These are phyloP conservation scores for Polychytrium aggregatum DNA, from an alignment of 192 early-diverging fungal species.

Conservation along the genomic window DNA sequence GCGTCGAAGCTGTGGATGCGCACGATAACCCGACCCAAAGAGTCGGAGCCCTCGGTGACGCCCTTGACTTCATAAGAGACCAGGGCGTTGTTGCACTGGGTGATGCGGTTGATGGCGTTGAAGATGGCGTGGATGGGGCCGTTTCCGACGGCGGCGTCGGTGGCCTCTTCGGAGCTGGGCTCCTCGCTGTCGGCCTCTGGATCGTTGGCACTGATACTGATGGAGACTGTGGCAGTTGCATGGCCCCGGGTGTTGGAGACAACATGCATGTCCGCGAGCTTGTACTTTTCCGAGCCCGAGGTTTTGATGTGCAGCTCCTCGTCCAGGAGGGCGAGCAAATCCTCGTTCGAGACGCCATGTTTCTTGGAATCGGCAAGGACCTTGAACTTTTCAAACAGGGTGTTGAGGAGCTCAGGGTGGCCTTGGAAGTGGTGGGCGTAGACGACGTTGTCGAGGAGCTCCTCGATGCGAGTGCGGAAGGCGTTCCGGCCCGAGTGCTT, in stretches of 20 bases:
- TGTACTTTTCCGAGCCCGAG: conserved; percentile 40
- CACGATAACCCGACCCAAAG: conserved; percentile 75
- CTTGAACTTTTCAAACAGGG: conserved; percentile 83
- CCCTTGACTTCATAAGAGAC: conserved; percentile 79
- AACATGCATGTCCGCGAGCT: conserved; percentile 64
- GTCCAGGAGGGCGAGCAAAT: conserved; percentile 75
- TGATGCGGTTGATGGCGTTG: conserved; percentile 77
- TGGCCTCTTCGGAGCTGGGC: conserved; percentile 3
- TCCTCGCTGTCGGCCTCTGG: conserved; percentile 7
- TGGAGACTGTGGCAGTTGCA: conserved; percentile 69
- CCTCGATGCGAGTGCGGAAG: conserved; percentile 66
- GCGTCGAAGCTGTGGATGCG: conserved; percentile 40
- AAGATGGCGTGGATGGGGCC: conserved; percentile 88
- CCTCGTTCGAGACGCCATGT: conserved; percentile 70
- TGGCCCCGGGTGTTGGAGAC: conserved; percentile 62
- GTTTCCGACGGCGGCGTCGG: conserved; percentile 72
- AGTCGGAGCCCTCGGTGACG: conserved; percentile 77
- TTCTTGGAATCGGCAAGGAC: conserved; percentile 82
- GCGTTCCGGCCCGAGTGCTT: conserved; percentile 96
- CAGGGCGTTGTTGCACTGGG: conserved; percentile 59
- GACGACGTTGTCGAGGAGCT: conserved; percentile 52
- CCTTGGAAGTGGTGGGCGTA: conserved; percentile 38
- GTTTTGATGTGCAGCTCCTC: conserved; percentile 49
- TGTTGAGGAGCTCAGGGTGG: conserved; percentile 54
- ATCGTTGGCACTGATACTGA: too few relatives aligned